Conservation (phyloP, 441 rosid species). For the Adansonia madagascariensis region DNA sequence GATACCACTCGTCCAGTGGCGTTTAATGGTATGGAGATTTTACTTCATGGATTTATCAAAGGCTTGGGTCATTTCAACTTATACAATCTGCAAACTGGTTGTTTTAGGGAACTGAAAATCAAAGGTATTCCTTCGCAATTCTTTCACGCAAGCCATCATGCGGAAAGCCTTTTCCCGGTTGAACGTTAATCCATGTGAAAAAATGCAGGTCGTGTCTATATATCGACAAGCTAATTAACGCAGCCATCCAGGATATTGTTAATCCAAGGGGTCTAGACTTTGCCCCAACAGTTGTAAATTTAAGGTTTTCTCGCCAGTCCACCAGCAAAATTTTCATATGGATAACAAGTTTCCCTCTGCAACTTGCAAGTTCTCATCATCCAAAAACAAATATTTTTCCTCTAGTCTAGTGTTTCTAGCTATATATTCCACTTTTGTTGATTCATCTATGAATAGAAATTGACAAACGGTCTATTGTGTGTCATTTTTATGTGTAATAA, state of each 20-base stretch:
- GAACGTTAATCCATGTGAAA: neutral
- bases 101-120: neutral
- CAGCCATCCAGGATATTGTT: neutral
- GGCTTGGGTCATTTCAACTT: constrained; percentile 19
- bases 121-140: neutral
- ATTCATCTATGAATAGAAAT: too few species aligned
- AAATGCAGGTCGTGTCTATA: neutral
- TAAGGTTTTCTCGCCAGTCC: neutral
- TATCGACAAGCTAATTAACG: too few species aligned
- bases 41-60: constrained; percentile 13
- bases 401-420: too few species aligned
- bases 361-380: neutral
- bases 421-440: neutral
- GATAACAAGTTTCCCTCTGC: neutral
- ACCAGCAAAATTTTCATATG: too few species aligned
- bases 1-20: constrained; percentile 23
- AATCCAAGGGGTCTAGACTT: neutral
- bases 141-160: constrained; percentile 6
- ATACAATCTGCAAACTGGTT: neutral
- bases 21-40: constrained; percentile 9
- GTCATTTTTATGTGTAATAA: too few species aligned
- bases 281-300: neutral
- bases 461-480: too few species aligned
- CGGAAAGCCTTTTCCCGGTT: constrained; percentile 19
- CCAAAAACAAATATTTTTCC: neutral